Conservation (phyloP, 2,329 filamentous ascomycete species). For the Fusarium neocosmosporiellum region DNA sequence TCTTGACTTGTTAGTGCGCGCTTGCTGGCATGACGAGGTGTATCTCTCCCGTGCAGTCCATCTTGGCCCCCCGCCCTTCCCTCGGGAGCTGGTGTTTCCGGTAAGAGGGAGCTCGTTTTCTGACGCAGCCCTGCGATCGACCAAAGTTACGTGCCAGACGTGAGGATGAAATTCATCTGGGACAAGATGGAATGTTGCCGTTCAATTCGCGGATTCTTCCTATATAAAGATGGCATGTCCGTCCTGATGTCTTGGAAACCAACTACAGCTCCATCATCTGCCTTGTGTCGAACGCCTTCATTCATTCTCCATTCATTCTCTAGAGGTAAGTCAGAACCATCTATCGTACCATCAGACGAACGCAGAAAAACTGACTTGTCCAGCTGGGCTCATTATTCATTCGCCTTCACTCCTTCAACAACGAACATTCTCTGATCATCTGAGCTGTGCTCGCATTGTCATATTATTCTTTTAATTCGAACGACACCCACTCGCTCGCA, state of each 20-base stretch:
- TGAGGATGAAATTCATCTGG: not conserved
- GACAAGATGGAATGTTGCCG: not conserved
- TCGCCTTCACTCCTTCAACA: conserved; percentile 30
- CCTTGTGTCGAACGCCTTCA: conserved; percentile 6
- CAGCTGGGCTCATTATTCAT: conserved; percentile 35
- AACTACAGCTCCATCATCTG: not conserved
- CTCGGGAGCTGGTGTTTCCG: conserved; percentile 20
- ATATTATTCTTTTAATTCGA: conserved; percentile 20
- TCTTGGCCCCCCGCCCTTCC: too few relatives aligned
- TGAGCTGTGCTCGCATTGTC: conserved; percentile 38
- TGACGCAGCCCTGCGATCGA: conserved; percentile 10
- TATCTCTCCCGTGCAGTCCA: not conserved
- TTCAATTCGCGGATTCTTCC: not conserved
- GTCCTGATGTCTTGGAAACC: not conserved
- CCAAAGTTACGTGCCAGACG: not conserved
- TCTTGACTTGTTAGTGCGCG: not conserved
- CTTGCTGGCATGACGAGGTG: not conserved
- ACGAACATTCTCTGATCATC: conserved; percentile 7
- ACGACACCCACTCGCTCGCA: conserved; percentile 8
- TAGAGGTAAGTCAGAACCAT: conserved; percentile 23
- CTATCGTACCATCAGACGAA: not conserved
- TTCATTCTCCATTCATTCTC: conserved; percentile 37
- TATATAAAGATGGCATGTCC: conserved; percentile 12
- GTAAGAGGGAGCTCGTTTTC: conserved; percentile 8
- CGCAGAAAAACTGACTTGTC: not conserved